Evolutionary conservation across 164 flowering plant species (phyloP).

Genomic region (Magnolia kwangsiensis): DNA sequence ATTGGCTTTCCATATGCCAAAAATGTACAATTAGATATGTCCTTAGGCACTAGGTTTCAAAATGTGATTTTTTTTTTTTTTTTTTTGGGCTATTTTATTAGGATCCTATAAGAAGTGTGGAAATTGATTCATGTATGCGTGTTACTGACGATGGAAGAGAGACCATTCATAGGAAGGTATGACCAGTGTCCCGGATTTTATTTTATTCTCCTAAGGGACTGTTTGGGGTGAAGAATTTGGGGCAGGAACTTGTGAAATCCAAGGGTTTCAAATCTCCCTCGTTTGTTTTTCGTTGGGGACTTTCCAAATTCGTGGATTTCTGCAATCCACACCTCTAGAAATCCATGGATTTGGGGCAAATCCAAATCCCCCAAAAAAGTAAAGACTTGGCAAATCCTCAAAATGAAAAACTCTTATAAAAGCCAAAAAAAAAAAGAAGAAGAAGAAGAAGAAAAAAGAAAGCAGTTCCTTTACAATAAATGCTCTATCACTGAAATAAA

Average conservation of each 20-base stretch:
- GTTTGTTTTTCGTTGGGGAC: background rate
- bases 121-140: slow-evolving; percentile 71
- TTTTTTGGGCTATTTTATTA: slow-evolving; percentile 19
- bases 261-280: background rate
- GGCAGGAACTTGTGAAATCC: background rate
- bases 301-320: background rate
- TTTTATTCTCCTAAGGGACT: background rate
- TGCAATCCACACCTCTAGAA: too few relatives aligned
- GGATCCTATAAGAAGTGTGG: slow-evolving; percentile 72
- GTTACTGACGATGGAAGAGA: slow-evolving; percentile 84
- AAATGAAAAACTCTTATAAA: too few relatives aligned
- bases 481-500: too few relatives aligned
- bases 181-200: background rate
- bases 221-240: background rate
- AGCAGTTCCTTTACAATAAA: too few relatives aligned
- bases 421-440: too few relatives aligned
- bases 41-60: background rate
- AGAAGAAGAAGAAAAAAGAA: too few relatives aligned
- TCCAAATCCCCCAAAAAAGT: too few relatives aligned
- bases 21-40: background rate
- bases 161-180: slow-evolving; percentile 64
- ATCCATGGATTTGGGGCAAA: too few relatives aligned
- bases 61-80: background rate
- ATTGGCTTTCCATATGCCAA: background rate
- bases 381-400: too few relatives aligned